Evolutionary conservation across 2,329 filamentous ascomycete genomes (phyloP), one percentile per base, ranked within the genome.

Genomic region (Colletotrichum tropicale): DNA sequence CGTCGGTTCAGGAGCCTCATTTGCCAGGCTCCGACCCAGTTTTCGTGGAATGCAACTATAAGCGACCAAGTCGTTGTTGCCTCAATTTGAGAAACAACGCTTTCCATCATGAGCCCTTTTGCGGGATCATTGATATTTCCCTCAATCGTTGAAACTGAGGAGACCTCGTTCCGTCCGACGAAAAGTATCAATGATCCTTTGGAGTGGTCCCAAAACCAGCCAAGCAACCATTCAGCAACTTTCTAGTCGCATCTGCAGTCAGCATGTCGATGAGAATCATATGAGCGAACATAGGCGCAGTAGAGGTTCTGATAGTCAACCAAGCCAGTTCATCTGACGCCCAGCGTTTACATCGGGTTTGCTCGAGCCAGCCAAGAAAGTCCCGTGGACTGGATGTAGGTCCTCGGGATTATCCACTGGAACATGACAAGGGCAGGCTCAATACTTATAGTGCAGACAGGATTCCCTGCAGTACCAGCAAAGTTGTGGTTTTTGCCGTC

Each of bases 91-190:
- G 18, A 12, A 48, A 48, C 5, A 48, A 48, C 18, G 38, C 9
- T 12, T 48, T n/a, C 18, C 16, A 1, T 43, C 16, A 18, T 18
- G 16, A 18, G 1, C 8, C 5, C 16, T 5, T 38, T 38, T 5
- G 36, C 36, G 16, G 36, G 36, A 16, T 6, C 16, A 6, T n/a
- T n/a, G n/a, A n/a, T n/a, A n/a, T n/a, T n/a, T n/a, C n/a, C n/a
- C n/a, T n/a, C n/a, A n/a, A n/a, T n/a, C 16, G 36, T 6, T 0
- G 36, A 43, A 18, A 18, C 2, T 1, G 8, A 43, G 0, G n/a
- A n/a, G 36, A 43, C 0, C 1, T 43, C 36, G 5, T 43, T 43
- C 16, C 5, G 16, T 43, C 5, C 36, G 2, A 5, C 36, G 36
- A 10, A 43, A 43, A 6, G 36, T 0, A 43, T 1, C 8, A 43